A percentile compares a stretch with the other conserved stretches of the same genome.
phyloP scores from a whole-genome alignment of 306 rosid genomes.

The Ceratonia siliqua region DNA sequence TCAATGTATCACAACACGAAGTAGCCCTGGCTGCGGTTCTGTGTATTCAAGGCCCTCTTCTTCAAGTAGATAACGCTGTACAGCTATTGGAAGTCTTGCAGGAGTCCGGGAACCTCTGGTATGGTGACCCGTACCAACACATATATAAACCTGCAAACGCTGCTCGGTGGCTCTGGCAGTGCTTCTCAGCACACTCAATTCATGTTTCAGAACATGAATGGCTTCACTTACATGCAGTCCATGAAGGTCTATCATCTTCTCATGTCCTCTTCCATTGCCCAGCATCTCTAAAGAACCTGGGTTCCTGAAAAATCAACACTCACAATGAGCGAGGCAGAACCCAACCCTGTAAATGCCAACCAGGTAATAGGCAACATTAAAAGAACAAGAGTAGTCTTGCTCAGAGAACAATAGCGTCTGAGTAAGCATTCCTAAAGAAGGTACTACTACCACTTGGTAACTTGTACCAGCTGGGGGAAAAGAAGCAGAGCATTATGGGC shows the following conservation, averaged over 20 bases:
- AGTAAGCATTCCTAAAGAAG: not conserved
- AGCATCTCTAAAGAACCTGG: slow-evolving; percentile 62
- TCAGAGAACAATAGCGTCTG: not conserved
- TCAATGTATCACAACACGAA: slow-evolving; percentile 75
- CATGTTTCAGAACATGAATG: slow-evolving; percentile 73
- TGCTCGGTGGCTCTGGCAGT: slow-evolving; percentile 70
- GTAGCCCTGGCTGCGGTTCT: slow-evolving; percentile 84
- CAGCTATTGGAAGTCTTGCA: slow-evolving; percentile 68
- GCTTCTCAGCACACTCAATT: slow-evolving; percentile 63
- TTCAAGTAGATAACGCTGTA: slow-evolving; percentile 80
- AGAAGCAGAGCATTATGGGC: not conserved
- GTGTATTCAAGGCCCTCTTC: slow-evolving; percentile 79
- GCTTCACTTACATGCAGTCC: slow-evolving; percentile 81
- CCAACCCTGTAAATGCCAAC: not conserved
- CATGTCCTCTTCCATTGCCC: slow-evolving; percentile 68
- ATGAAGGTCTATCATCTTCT: slow-evolving; percentile 83
- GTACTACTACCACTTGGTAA: not conserved
- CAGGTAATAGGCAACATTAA: not conserved
- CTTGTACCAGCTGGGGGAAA: not conserved
- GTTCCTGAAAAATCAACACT: slow-evolving; percentile 53
- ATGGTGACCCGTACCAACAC: slow-evolving; percentile 90
- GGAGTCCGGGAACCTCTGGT: slow-evolving; percentile 83
- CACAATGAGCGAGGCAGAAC: slow-evolving; percentile 3
- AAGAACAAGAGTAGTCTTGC: not conserved
- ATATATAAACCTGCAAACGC: slow-evolving; percentile 69